Evolutionary conservation across 2,329 filamentous ascomycete species (phyloP).

Genomic region (Rhinocladiella mackenziei): DNA sequence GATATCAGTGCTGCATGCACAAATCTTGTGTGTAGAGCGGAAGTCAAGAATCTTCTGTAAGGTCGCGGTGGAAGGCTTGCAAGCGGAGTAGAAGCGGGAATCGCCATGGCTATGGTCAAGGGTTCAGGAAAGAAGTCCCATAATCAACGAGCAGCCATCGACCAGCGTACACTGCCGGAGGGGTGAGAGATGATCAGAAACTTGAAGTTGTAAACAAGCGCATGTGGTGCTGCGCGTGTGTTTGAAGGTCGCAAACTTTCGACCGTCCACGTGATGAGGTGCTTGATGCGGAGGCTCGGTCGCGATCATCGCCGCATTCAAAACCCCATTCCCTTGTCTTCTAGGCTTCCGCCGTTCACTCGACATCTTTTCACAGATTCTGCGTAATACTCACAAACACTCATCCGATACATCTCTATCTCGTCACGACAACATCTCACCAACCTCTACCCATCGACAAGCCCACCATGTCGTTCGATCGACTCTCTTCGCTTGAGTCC

Average conservation of each 20-base stretch:
- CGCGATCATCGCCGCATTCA: conserved; percentile 8
- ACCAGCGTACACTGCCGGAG: conserved; percentile 16
- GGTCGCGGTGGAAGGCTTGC: conserved; percentile 34
- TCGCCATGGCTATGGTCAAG: conserved; percentile 13
- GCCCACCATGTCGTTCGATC: conserved; percentile 78
- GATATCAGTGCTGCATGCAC: conserved; percentile 69
- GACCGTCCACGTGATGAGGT: conserved; percentile 7
- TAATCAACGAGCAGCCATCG: conserved; percentile 17
- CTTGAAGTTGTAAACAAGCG: too few relatives aligned
- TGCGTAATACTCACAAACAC: too few relatives aligned
- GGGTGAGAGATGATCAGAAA: neutral
- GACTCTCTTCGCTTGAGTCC: conserved; percentile 77
- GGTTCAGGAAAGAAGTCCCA: conserved; percentile 2
- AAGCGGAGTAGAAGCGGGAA: conserved; percentile 5
- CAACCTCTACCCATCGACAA: neutral
- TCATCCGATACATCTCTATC: too few relatives aligned
- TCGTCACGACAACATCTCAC: neutral
- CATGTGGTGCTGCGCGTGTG: too few relatives aligned
- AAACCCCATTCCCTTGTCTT: neutral
- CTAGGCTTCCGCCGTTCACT: conserved; percentile 13
- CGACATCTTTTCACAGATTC: neutral
- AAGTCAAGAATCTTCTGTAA: conserved; percentile 89
- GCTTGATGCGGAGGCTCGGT: conserved; percentile 10
- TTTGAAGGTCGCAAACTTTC: neutral
- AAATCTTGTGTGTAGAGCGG: conserved; percentile 81